Base-by-base conservation (phyloP, 1,284 basidiomycete species). In the Malassezia arunalokei region DNA sequence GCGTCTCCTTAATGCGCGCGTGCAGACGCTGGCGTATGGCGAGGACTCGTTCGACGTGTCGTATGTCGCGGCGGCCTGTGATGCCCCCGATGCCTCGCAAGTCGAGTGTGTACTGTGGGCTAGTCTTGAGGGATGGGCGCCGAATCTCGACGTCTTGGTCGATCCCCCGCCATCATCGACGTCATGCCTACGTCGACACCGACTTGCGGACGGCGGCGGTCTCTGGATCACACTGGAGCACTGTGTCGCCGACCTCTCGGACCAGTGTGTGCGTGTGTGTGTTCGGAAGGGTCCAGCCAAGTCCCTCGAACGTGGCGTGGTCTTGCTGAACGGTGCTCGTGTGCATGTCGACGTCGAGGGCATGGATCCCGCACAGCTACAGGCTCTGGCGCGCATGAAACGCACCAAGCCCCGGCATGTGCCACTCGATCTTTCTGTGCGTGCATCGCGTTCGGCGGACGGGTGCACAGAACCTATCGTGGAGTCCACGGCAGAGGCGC, bases 211-310 rank as follows among this genome's bases (percentile, higher is more conserved):
- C 8, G 83, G 84, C 38, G 91, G 94, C 7, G 92, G 92, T 0
- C 76, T 95, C n/a, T 99, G 94, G 94, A 76, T 98, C 20, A 92
- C 88, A 0, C 79, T 98, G 62, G 86, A 84, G 27, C 92, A 98
- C 64, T 86, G 90, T 57, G 81, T 83, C 3, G 77, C 83, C 14
- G 80, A 83, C 50, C 80, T 87, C 3, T 82, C 82, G 24, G 82
- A 86, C 42, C 77, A 91, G 5, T 76, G 82, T 40, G 80, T 80
- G 1, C 81, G 86, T 53, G 66, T 77, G 27, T 76, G 74, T 1
- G 83, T 95, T 6, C 79, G 86, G 11, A 79, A 83, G n/a, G 86
- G 85, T 29, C 53, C 48, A 14, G 31, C 44, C 27, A 47, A 50
- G 29, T 8, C 54, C 59, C 60, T 76, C 68, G 86, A 89, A 64